Conservation (phyloP, 148 eudicot species). For the Fallopia convolvulus region DNA sequence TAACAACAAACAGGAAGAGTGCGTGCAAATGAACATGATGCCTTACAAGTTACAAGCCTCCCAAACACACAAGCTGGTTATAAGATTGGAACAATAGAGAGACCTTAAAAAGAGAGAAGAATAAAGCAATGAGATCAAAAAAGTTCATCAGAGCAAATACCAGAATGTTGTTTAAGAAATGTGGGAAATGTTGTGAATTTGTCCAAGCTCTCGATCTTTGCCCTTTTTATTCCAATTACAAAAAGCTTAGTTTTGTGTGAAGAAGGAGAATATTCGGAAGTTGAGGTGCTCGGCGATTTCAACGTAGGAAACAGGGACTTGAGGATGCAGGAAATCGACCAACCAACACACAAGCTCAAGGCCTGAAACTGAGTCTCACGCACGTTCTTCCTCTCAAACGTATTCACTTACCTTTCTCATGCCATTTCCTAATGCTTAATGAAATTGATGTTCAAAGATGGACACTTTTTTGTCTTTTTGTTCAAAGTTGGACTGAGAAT, state of each 20-base stretch:
- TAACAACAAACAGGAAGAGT: neutral
- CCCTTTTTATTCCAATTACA: neutral
- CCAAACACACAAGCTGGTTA: neutral
- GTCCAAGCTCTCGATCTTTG: neutral
- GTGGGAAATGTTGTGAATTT: neutral
- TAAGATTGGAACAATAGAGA: neutral
- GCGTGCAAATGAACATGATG: neutral
- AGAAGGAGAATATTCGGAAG: neutral
- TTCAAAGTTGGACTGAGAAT: neutral
- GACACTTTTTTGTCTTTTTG: neutral
- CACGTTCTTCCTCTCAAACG: conserved; percentile 2
- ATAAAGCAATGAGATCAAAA: neutral
- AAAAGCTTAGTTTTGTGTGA: neutral
- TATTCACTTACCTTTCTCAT: neutral
- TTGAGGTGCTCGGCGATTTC: neutral
- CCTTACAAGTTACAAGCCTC: neutral
- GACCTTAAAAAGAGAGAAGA: neutral
- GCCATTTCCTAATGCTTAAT: neutral
- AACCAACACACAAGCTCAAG: neutral
- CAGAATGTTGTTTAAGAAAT: neutral
- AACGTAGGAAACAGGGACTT: neutral
- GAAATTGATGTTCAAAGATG: neutral
- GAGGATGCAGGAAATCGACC: neutral
- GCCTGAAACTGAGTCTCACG: neutral
- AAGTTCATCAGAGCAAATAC: neutral